These are phyloP conservation scores for Coniella lustricola DNA, from an alignment of 2,329 filamentous ascomycete species.

Conservation along the genomic window DNA sequence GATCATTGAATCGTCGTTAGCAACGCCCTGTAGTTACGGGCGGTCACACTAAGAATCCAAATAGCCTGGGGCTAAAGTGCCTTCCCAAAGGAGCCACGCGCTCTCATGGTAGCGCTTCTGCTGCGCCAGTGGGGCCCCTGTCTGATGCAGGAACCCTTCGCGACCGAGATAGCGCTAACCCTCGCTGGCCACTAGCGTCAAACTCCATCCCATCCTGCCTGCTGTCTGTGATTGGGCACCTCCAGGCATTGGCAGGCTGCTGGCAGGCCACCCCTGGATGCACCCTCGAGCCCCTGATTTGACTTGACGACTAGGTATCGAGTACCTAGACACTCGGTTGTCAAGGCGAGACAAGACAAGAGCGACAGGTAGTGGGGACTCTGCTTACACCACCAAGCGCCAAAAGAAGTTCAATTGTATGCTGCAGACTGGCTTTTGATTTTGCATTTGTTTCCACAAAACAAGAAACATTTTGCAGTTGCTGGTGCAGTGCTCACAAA, in stretches of 20 bases:
- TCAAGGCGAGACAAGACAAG: neutral
- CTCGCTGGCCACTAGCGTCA: slow-evolving; percentile 11
- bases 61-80: too few relatives aligned
- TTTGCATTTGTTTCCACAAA: too few relatives aligned
- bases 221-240: slow-evolving; percentile 6
- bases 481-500: too few relatives aligned
- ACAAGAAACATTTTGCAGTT: too few relatives aligned
- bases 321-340: too few relatives aligned
- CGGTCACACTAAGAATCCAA: too few relatives aligned
- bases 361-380: too few relatives aligned
- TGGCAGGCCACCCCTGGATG: neutral
- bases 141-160: slow-evolving; percentile 14
- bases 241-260: neutral
- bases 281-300: slow-evolving; percentile 1
- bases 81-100: neutral
- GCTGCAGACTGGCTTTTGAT: too few relatives aligned
- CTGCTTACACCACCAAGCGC: neutral
- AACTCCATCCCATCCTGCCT: slow-evolving; percentile 4
- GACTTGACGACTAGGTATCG: neutral
- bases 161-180: slow-evolving; percentile 11
- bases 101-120: neutral
- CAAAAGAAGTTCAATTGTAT: neutral
- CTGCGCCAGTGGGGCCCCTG: neutral
- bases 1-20: too few relatives aligned
- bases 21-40: too few relatives aligned